Evolutionary conservation across 2,329 filamentous ascomycete genomes (phyloP).

Genomic region (Pezicula carpinea): DNA sequence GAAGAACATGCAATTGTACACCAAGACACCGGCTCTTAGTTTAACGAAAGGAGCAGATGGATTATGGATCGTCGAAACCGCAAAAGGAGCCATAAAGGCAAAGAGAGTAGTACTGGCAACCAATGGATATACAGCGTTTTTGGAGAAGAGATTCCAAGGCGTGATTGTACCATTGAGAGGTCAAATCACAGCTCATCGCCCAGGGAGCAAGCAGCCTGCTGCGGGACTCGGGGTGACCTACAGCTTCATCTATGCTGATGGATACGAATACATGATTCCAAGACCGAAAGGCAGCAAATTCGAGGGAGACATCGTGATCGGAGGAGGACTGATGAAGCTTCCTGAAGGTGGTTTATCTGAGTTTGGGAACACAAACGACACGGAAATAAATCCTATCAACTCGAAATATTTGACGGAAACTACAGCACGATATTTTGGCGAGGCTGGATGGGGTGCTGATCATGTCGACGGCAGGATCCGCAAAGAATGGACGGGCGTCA

Average conservation of each 20-base stretch:
- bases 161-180: slow-evolving; percentile 45
- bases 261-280: slow-evolving; percentile 65
- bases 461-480: slow-evolving; percentile 33
- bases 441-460: slow-evolving; percentile 40
- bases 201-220: slow-evolving; percentile 23
- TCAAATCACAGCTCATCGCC: slow-evolving; percentile 41
- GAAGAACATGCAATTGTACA: slow-evolving; percentile 23
- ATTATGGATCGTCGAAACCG: slow-evolving; percentile 37
- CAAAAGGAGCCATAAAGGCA: slow-evolving; percentile 37
- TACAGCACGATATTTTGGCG: slow-evolving; percentile 27
- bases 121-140: slow-evolving; percentile 46
- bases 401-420: slow-evolving; percentile 18
- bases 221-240: slow-evolving; percentile 25
- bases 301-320: slow-evolving; percentile 29
- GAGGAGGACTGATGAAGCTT: slow-evolving; percentile 18
- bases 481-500: slow-evolving; percentile 50
- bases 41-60: slow-evolving; percentile 11
- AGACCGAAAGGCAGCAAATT: slow-evolving; percentile 40
- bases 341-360: slow-evolving; percentile 29
- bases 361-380: slow-evolving; percentile 37
- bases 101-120: slow-evolving; percentile 45
- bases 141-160: slow-evolving; percentile 36
- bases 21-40: slow-evolving; percentile 21
- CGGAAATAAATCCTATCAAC: slow-evolving; percentile 20
- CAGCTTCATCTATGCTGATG: slow-evolving; percentile 52